These are phyloP conservation scores for Sphaerulina vaccinii DNA, from an alignment of 2,329 filamentous ascomycete genomes.

Conservation along the genomic window DNA sequence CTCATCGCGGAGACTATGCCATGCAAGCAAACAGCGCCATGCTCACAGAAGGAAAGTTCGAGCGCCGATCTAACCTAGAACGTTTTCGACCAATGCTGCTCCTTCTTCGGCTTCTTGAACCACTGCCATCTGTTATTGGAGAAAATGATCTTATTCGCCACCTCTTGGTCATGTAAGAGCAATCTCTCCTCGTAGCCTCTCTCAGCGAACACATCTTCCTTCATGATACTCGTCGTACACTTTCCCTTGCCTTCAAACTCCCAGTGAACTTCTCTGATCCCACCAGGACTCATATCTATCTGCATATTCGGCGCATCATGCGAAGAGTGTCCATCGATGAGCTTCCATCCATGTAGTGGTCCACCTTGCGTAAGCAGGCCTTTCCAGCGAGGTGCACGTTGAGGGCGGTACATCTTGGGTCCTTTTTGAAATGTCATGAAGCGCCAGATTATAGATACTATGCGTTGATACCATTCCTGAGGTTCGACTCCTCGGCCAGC, in stretches of 20 bases:
- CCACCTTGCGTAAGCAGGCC: conserved; percentile 21
- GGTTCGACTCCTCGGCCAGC: conserved; percentile 33
- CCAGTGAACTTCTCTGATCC: conserved; percentile 29
- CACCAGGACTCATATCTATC: conserved; percentile 26
- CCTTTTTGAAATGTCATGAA: conserved; percentile 21
- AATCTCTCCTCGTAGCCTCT: conserved; percentile 25
- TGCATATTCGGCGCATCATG: conserved; percentile 25
- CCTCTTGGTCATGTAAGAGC: conserved; percentile 22
- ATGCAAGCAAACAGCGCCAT: no score
- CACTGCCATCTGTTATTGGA: conserved; percentile 24
- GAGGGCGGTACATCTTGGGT: conserved; percentile 26
- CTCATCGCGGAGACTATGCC: no score
- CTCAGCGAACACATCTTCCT: conserved; percentile 28
- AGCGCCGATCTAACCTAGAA: conserved; percentile 12
- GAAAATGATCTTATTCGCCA: conserved; percentile 21
- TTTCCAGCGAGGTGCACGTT: conserved; percentile 21
- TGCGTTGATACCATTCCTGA: conserved; percentile 24
- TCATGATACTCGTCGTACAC: conserved; percentile 19
- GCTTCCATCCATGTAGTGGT: conserved; percentile 35
- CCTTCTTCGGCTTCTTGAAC: conserved; percentile 22
- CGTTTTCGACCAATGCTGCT: conserved; percentile 21
- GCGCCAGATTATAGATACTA: conserved; percentile 23
- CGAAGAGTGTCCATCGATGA: conserved; percentile 33
- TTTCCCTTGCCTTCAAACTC: conserved; percentile 25
- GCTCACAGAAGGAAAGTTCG: no score